phyloP scores from a whole-genome alignment of 1,284 basidiomycete species.

The Moniliella sp. region DNA sequence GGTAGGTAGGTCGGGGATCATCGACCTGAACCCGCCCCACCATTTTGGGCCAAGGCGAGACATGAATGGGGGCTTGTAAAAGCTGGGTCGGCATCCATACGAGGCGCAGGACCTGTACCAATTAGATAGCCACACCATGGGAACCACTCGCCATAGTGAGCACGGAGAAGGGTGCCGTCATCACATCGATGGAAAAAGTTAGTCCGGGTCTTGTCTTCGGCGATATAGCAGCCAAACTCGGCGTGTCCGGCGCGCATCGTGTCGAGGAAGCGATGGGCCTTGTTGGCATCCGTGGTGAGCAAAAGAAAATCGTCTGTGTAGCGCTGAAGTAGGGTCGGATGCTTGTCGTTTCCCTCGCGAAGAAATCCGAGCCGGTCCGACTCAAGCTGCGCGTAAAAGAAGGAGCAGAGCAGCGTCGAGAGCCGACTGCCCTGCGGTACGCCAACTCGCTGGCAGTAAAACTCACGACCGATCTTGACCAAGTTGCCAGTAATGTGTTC shows the following conservation, averaged over 20 bases:
- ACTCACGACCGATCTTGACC: conserved; percentile 45
- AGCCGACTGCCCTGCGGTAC: conserved; percentile 88
- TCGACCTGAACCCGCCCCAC: no score
- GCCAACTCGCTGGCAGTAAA: conserved; percentile 66
- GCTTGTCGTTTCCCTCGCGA: conserved; percentile 45
- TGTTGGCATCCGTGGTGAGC: conserved; percentile 48
- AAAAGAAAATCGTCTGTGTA: conserved; percentile 85
- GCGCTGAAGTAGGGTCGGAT: conserved; percentile 42
- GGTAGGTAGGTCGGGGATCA: no score
- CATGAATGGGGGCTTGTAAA: no score
- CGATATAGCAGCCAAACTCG: conserved; percentile 77
- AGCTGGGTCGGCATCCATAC: no score
- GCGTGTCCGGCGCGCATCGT: conserved; percentile 53
- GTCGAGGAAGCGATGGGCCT: conserved; percentile 52
- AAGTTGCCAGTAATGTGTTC: conserved; percentile 78
- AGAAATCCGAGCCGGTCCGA: conserved; percentile 44
- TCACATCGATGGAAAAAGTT: conserved; percentile 47
- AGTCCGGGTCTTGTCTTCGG: conserved; percentile 63
- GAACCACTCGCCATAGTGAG: conserved; percentile 1
- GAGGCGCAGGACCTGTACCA: no score
- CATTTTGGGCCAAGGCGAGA: no score
- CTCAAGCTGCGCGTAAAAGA: conserved; percentile 78
- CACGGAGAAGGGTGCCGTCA: conserved; percentile 20
- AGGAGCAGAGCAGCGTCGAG: conserved; percentile 56
- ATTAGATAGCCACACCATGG: conserved; percentile 37